A percentile compares a stretch with the other conserved stretches of the same genome.
These are phyloP conservation scores for Raffaelea ambrosiae DNA, from an alignment of 2,329 filamentous ascomycete genomes.

Conservation along the genomic window DNA sequence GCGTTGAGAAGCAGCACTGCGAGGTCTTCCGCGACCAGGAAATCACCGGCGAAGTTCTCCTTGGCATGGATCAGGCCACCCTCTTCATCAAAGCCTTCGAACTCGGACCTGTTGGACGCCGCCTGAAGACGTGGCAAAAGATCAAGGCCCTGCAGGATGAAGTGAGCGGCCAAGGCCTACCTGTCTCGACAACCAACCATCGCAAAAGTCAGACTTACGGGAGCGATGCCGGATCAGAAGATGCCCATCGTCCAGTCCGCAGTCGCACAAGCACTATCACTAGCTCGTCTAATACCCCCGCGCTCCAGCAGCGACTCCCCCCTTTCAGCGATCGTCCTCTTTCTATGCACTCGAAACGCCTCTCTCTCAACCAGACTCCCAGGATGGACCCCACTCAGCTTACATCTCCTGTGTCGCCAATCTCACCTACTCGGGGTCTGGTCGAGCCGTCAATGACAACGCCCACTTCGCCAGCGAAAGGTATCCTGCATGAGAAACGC, in stretches of 20 bases:
- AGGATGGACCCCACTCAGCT: conserved; percentile 34
- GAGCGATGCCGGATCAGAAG: conserved; percentile 51
- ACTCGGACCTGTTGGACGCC: conserved; percentile 78
- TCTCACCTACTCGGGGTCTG: conserved; percentile 4
- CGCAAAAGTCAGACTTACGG: conserved; percentile 49
- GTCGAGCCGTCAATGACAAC: conserved; percentile 25
- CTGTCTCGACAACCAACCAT: conserved; percentile 23
- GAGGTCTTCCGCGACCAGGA: conserved; percentile 94
- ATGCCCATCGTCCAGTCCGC: conserved; percentile 36
- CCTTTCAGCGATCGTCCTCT: conserved; percentile 34
- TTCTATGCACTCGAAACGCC: conserved; percentile 37
- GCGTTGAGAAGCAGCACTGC: conserved; percentile 83
- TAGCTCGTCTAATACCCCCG: conserved; percentile 38
- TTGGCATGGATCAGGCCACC: conserved; percentile 93
- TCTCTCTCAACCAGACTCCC: conserved; percentile 42
- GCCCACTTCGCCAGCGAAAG: conserved; percentile 26
- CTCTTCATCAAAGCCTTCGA: conserved; percentile 95
- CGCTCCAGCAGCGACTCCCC: conserved; percentile 29
- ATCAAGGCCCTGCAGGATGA: conserved; percentile 89
- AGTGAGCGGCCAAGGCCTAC: conserved; percentile 46
- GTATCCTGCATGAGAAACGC: conserved; percentile 39
- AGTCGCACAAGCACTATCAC: conserved; percentile 53
- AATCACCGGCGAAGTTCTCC: conserved; percentile 83
- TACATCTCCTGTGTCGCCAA: conserved; percentile 27
- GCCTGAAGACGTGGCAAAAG: conserved; percentile 93